Base-by-base conservation (phyloP, 192 early-diverging fungal species). In the Linnemannia hyalina region DNA sequence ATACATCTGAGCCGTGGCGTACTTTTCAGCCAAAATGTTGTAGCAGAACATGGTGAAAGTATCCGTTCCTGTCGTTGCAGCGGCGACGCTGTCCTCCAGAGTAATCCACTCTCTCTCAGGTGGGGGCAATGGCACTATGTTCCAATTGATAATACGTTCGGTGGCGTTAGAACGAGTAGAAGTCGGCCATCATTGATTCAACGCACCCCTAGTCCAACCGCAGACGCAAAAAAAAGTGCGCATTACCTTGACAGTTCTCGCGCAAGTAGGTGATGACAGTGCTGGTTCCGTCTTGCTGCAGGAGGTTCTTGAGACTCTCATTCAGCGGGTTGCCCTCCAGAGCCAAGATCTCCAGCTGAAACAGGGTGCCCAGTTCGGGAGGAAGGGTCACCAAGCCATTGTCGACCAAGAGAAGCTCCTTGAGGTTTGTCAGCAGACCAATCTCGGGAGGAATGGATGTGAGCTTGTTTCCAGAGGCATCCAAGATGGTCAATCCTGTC, bases 291-390 rank as follows among this genome's bases (percentile, higher is more conserved):
- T 97, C 95, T 85, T 97, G 96, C 68, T 96, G 94, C 74, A 97
- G 75, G 70, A 98, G 71, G 4, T 89, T 89, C 69, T 93, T 92
- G n/a, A 98, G 78, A 46, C 94, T 93, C n/a, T 97, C 94, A 60
- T 93, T 91, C 54, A 99, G 82, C 22, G 97, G 97, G 85, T 99
- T 99, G 8, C 98, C 98, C 84, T 99, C 98, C 44, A 99, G 81
- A 0, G 97, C 98, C 68, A 99, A 88, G 0, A 90, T 93, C 79
- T 98, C 97, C 26, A 99, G 89, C 87, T 97, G 94, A 82, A 93
- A 98, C 63, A 99, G 88, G 10, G 91, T 92, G 26, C 98, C 98
- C 65, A 98, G 90, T 84, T 99, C 98, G 54, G 83, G 88, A n/a
- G 98, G 98, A 68, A 99, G 81, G 36, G 92, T 93, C 1, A 93